A percentile compares a stretch with the other conserved stretches of the same genome.
Conservation (phyloP, 805 yeast genomes). For the Sugiyamaella qingdaonensis region DNA sequence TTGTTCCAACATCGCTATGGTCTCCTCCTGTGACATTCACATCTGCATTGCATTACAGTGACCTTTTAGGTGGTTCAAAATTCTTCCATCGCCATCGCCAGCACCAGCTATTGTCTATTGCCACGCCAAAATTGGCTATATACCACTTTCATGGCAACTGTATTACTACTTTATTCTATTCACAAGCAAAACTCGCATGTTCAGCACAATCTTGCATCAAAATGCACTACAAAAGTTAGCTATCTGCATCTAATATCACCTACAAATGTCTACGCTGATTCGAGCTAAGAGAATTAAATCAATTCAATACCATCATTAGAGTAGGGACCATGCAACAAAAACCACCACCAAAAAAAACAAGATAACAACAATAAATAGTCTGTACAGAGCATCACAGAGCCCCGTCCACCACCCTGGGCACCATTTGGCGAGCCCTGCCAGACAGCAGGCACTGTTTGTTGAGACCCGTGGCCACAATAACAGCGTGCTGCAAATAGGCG, state of each 20-base stretch:
- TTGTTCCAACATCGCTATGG: background rate
- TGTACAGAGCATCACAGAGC: slow-evolving; percentile 1
- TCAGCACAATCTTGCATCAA: no score
- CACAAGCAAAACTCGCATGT: no score
- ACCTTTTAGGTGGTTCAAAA: no score
- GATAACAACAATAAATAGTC: slow-evolving; percentile 6
- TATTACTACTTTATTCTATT: no score
- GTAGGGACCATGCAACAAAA: background rate
- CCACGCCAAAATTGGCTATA: no score
- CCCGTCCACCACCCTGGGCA: slow-evolving; percentile 10
- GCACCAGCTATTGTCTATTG: no score
- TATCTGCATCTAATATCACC: background rate
- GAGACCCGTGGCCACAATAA: slow-evolving; percentile 27
- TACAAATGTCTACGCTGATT: background rate
- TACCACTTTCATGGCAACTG: no score
- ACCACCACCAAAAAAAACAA: background rate
- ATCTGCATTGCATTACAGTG: no score
- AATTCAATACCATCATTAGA: background rate
- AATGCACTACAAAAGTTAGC: background rate
- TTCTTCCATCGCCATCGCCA: no score
- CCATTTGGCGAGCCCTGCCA: slow-evolving; percentile 32
- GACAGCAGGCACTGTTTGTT: slow-evolving; percentile 27
- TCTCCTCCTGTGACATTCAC: no score
- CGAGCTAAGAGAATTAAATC: background rate
- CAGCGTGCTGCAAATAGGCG: slow-evolving; percentile 23